These are phyloP conservation scores for Bretziella fagacearum DNA, from an alignment of 2,329 filamentous ascomycete species.

Conservation along the genomic window DNA sequence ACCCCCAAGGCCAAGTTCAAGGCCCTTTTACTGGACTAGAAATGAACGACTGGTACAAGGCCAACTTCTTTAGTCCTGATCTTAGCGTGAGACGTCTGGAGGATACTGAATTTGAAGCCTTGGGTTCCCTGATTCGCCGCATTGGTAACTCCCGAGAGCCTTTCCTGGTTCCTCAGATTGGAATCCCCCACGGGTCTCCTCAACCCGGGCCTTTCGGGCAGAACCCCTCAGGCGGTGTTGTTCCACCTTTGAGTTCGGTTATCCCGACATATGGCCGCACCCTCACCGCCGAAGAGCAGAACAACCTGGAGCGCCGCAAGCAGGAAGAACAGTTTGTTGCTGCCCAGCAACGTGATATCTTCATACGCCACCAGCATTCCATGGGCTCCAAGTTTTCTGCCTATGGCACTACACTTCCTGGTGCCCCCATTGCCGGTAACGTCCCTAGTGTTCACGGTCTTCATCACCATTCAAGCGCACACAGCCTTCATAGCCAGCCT, in stretches of 20 bases:
- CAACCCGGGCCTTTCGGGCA: constrained; percentile 32
- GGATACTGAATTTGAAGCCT: constrained; percentile 81
- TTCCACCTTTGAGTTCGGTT: constrained; percentile 79
- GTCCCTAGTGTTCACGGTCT: constrained; percentile 25
- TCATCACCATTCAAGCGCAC: constrained; percentile 86
- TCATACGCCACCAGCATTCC: constrained; percentile 52
- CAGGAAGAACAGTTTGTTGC: constrained; percentile 97
- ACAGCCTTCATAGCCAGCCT: constrained; percentile 91
- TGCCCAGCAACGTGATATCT: constrained; percentile 85
- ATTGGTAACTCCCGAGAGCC: constrained; percentile 96
- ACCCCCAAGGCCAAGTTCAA: constrained; percentile 81
- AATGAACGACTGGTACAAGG: constrained; percentile 99
- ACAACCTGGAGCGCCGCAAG: constrained; percentile 87
- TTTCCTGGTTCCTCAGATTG: constrained; percentile 93
- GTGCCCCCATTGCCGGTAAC: constrained; percentile 16
- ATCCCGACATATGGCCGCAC: constrained; percentile 96
- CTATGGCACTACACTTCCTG: neutral
- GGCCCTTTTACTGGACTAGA: constrained; percentile 92
- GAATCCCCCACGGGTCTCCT: constrained; percentile 73
- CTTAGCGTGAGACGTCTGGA: constrained; percentile 89
- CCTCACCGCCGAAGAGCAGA: constrained; percentile 91
- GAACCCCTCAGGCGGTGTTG: constrained; percentile 41
- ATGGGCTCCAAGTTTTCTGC: constrained; percentile 44
- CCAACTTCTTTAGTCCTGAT: constrained; percentile 90
- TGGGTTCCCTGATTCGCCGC: constrained; percentile 83